phyloP scores from a whole-genome alignment of 805 yeast species.

The Diddensiella transvaalensis region DNA sequence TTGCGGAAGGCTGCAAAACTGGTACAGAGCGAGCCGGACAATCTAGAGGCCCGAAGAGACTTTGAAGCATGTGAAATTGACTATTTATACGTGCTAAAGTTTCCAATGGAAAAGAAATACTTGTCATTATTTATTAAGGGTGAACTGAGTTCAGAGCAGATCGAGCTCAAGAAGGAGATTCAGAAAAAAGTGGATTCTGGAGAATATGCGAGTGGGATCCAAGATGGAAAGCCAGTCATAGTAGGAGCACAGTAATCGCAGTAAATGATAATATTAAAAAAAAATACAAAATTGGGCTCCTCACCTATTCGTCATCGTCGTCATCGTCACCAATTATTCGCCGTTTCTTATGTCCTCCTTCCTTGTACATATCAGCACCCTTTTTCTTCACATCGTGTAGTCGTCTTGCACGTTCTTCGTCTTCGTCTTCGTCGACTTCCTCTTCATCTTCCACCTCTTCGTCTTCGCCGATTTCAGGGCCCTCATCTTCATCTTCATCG shows the following conservation, averaged over 20 bases:
- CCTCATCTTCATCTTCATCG: conserved; percentile 32
- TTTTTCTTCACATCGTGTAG: conserved; percentile 29
- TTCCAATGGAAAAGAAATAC: conserved; percentile 77
- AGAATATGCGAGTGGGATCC: conserved; percentile 17
- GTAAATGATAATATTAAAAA: not conserved
- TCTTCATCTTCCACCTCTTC: conserved; percentile 35
- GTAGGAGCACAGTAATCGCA: not conserved
- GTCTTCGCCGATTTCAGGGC: conserved; percentile 25
- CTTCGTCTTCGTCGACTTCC: conserved; percentile 33
- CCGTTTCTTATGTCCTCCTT: conserved; percentile 23
- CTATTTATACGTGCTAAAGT: conserved; percentile 67
- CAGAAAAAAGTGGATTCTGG: conserved; percentile 19
- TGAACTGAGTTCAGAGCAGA: conserved; percentile 3
- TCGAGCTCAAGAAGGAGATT: conserved; percentile 13
- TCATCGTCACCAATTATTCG: conserved; percentile 31
- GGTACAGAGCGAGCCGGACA: conserved; percentile 26
- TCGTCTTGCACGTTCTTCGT: conserved; percentile 32
- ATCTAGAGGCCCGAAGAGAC: conserved; percentile 20
- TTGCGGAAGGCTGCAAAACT: conserved; percentile 48
- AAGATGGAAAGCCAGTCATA: conserved; percentile 29
- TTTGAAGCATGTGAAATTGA: conserved; percentile 61
- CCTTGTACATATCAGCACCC: conserved; percentile 26
- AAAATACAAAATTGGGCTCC: not conserved
- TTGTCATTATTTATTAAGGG: conserved; percentile 56
- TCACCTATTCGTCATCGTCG: conserved; percentile 9